A percentile compares a stretch with the other conserved stretches of the same genome.
Conservation (phyloP, 2,329 filamentous ascomycete genomes). For the Verticillium nonalfalfae region DNA sequence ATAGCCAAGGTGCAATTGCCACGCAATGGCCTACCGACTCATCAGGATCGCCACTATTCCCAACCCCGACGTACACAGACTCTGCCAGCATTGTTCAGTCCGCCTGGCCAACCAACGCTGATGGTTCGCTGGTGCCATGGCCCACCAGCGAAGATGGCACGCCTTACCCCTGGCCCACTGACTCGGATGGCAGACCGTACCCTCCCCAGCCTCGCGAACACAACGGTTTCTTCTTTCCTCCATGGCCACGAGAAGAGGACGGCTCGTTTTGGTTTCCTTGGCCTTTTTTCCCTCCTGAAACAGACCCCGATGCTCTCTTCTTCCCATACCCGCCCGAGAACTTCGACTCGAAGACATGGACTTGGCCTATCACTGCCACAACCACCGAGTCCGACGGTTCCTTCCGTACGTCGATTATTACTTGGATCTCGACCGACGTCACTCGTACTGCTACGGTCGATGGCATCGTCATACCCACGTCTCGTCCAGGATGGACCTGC, state of each 20-base stretch:
- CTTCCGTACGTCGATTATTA: conserved; percentile 4
- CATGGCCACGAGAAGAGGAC: background rate
- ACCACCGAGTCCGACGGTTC: conserved; percentile 1
- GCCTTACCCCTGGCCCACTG: background rate
- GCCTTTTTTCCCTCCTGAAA: background rate
- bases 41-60: background rate
- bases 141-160: background rate
- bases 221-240: background rate
- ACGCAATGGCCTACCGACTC: background rate
- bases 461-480: background rate
- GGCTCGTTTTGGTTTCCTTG: background rate
- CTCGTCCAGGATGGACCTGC: background rate
- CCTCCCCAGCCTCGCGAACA: background rate
- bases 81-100: background rate
- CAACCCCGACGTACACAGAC: background rate
- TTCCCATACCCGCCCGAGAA: background rate
- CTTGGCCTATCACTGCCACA: conserved; percentile 2
- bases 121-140: background rate
- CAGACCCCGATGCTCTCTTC: background rate
- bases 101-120: background rate
- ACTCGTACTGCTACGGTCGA: background rate
- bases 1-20: background rate
- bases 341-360: background rate
- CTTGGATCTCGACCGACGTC: conserved; percentile 8
- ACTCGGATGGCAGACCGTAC: background rate